Evolutionary conservation across 2,329 filamentous ascomycete genomes (phyloP).

Genomic region (Cladophialophora psammophila): DNA sequence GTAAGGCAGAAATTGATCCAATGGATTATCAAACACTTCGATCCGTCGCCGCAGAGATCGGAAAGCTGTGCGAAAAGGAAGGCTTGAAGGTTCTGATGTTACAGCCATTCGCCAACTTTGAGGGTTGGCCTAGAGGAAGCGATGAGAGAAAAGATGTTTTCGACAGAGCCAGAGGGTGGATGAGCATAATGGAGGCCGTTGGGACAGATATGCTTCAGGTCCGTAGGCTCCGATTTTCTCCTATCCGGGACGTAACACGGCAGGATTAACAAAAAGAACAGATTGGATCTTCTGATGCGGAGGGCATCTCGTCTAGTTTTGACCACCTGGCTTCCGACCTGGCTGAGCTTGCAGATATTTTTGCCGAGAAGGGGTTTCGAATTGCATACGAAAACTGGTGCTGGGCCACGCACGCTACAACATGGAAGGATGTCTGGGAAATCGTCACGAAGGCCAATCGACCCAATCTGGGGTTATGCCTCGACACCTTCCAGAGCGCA

Average conservation of each 20-base stretch:
- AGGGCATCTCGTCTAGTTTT: conserved; percentile 60
- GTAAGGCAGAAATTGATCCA: conserved; percentile 59
- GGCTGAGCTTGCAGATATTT: conserved; percentile 67
- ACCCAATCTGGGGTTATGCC: conserved; percentile 73
- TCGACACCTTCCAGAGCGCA: conserved; percentile 79
- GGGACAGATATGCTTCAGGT: conserved; percentile 76
- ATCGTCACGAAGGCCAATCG: conserved; percentile 69
- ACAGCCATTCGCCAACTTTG: conserved; percentile 78
- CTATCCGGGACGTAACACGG: background rate
- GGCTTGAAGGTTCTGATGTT: conserved; percentile 71
- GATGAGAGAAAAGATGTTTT: conserved; percentile 68
- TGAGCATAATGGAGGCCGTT: conserved; percentile 72
- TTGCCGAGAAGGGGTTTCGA: conserved; percentile 63
- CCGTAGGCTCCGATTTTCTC: conserved; percentile 36
- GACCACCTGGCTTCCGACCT: conserved; percentile 67
- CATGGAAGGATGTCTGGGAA: conserved; percentile 74
- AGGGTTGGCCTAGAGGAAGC: conserved; percentile 71
- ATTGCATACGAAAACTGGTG: conserved; percentile 85
- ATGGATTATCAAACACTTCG: conserved; percentile 68
- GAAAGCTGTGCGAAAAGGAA: conserved; percentile 61
- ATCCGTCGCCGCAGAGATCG: conserved; percentile 62
- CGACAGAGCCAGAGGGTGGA: conserved; percentile 69
- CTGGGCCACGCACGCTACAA: conserved; percentile 74
- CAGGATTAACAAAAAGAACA: conserved; percentile 38
- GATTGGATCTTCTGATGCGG: conserved; percentile 70